phyloP scores from a whole-genome alignment of 371 early-diverging fungal species.

The Rhizopus delemar region DNA sequence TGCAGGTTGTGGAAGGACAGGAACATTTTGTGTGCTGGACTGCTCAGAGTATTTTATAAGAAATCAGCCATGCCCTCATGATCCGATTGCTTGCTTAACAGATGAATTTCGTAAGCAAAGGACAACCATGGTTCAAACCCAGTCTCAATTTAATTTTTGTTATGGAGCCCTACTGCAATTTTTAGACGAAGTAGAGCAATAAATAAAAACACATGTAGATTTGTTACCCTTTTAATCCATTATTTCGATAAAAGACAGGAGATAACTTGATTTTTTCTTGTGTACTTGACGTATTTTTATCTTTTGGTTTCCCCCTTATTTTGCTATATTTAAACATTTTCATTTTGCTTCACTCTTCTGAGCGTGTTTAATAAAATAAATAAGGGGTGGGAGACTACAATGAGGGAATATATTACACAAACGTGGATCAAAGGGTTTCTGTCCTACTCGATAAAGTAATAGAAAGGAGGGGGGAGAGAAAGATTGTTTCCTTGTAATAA shows the following conservation, averaged over 20 bases:
- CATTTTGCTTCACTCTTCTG: neutral
- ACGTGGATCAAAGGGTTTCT: slow-evolving; percentile 3
- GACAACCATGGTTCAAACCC: slow-evolving; percentile 85
- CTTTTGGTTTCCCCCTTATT: neutral
- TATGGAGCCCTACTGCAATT: slow-evolving; percentile 68
- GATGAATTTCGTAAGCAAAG: slow-evolving; percentile 80
- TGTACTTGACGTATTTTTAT: neutral
- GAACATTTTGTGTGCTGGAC: slow-evolving; percentile 79
- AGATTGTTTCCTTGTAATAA: neutral
- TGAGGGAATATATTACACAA: neutral
- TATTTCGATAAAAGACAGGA: neutral
- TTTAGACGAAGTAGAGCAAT: slow-evolving; percentile 7
- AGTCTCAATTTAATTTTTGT: slow-evolving; percentile 83
- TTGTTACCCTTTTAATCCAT: neutral
- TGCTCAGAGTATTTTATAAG: slow-evolving; percentile 13
- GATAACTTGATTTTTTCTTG: neutral
- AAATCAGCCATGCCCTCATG: slow-evolving; percentile 29
- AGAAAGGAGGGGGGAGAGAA: slow-evolving; percentile 1
- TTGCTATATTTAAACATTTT: slow-evolving; percentile 9
- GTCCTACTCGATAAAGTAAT: neutral
- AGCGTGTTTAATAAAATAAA: slow-evolving; percentile 1
- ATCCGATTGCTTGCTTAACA: slow-evolving; percentile 67
- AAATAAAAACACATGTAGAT: neutral
- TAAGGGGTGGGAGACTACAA: neutral
- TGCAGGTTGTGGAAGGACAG: slow-evolving; percentile 98